Evolutionary conservation across 495 filamentous ascomycete species (phyloP), one percentile per base, ranked within the genome.

Genomic region (Annulohypoxylon stygium): DNA sequence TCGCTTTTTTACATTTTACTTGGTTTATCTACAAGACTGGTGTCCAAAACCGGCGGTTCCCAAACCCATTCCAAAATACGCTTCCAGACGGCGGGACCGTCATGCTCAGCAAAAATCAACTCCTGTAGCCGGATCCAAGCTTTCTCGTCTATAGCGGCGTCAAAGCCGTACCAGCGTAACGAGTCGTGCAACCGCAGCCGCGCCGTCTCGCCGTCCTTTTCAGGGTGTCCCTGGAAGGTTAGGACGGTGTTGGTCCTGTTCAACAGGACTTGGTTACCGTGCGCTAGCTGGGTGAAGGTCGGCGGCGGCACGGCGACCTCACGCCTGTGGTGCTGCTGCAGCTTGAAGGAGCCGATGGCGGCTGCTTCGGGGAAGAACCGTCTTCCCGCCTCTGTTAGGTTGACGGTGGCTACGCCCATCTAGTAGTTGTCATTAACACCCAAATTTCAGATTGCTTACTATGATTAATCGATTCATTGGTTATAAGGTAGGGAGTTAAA

Each of bases 141-240:
- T 72, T 70, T 77, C 43, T 62, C 75, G 2, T 65, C 57, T 3
- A 79, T 73, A 0, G 55, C 58, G 33, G 70, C 69, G 18, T 80
- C 82, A 12, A 82, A 73, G 1, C 83, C 81, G 69, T 80, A 83
- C 81, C 84, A 85, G 20, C 77, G 64, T 30, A 74, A 58, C 0
- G 82, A 77, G 58, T 84, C 81, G 37, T 74, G 61, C 34, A 86
- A 61, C 57, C 83, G 67, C 54, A 80, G 57, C 30, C 79, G 79
- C 14, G 85, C 83, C 16, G 83, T 78, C 18, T 74, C 78, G 0
- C 75, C 77, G 61, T 86, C 82, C 79, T 86, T 82, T 66, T 86
- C 85, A 2, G 84, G 85, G 62, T 86, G 85, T 0, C 83, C 84
- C 62, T 86, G 85, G 39, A 86, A 83, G 2, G 84, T 85, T 18